Base-by-base conservation (phyloP, 495 filamentous ascomycete genomes). In the Aspergillus cristatus region DNA sequence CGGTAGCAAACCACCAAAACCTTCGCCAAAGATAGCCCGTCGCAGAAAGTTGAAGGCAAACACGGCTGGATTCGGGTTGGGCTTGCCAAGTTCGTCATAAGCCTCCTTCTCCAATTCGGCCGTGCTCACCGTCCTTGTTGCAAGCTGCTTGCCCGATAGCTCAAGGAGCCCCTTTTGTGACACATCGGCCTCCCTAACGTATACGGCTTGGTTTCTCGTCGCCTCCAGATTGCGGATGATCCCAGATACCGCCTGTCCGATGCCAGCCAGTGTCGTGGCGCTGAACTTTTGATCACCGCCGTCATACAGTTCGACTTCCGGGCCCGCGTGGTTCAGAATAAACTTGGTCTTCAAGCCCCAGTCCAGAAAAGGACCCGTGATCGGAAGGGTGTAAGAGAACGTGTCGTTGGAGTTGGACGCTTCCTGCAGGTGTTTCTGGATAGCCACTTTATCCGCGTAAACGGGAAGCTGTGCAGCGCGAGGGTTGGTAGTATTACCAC, bases 151-250 rank as follows among this genome's bases (percentile, higher is more conserved):
- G 37, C 74, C 71, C 6, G 70, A 55, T 5, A 69, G 44, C 6
- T 45, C 47, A 0, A 81, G 43, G 13, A 82, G 47, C 42, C 81
- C 56, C 30, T 74, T 72, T 53, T 74, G 73, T 4, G 72, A 71
- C 1, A 67, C 55, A 1, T 62, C 63, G 28, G 72, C 71, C 0
- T 72, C 70, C 3, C 69, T 50, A 10, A 76, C 60, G 18, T 57
- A 55, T 1, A 81, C 37, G 34, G 58, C 61, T 7, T 62, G 59
- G 48, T 81, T 81, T 16, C 59, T 63, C 1, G 76, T 81, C 35
- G 67, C 54, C 0, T 70, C 67, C 0, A 71, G 70, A 36, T 75
- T 62, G 13, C 58, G 43, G 6, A 82, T 45, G 18, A 76, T 52
- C 0, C 60, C 65, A 1, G 49, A 67, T 10, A 81, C 49, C 2